Base-by-base conservation (phyloP, 1,139 yeast species). In the Candida labiduridarum region DNA sequence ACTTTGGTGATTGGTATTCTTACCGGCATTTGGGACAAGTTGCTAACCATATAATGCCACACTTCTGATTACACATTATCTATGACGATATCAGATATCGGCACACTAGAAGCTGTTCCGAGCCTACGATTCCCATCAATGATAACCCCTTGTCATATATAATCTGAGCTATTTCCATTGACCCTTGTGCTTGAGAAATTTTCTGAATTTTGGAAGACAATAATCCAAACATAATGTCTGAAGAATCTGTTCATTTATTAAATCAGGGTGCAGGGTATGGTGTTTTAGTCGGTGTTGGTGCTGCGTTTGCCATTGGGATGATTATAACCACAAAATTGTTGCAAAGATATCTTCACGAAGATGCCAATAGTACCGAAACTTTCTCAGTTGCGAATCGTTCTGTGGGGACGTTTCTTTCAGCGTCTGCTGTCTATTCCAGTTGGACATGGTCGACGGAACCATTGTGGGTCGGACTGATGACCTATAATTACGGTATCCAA, bases 381-480 rank as follows among this genome's bases (percentile, higher is more conserved):
- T 68, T 68, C 45, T 59, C 65, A 55, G 71, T 66, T 36, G 71
- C 72, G 10, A 63, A 65, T 44, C 55, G 72, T 53, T 52, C 57
- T 7, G 66, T 68, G 7, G 67, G 68, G 1, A 56, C 61, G 2
- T 63, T 66, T 12, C 59, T 67, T 34, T 59, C 66, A 10, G 66
- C 70, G 1, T 61, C 65, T 38, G 66, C 70, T 9, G 67, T 66
- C 15, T 67, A 65, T 49, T 57, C 61, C 35, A 55, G 62, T 19
- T 67, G 71, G 72, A 59, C 68, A 7, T 67, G 71, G 72, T 67
- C 70, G n/a, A 65, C 68, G 14, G 72, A 67, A 48, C 58, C 67
- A 18, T 53, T 66, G 36, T 61, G 65, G 66, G 63, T 61, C 18
- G 53, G 60, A 10, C 60, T 69, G 4, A 64, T 65, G 67, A 66